A percentile compares a stretch with the other conserved stretches of the same genome.
Conservation (phyloP, 2,329 filamentous ascomycete species). For the Bipolaris zeicola region DNA sequence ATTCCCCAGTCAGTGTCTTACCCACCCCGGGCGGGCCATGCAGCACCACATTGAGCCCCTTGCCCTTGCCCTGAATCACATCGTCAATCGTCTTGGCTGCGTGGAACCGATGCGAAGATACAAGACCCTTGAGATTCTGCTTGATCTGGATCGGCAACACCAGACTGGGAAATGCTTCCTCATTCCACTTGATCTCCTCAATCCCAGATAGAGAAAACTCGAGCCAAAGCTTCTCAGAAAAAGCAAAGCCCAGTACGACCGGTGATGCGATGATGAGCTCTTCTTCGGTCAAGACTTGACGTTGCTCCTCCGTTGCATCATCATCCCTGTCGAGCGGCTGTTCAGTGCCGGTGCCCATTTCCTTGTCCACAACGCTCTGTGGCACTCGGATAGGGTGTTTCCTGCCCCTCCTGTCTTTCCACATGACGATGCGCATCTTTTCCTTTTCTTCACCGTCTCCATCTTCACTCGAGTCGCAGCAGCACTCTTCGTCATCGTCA, state of each 20-base stretch:
- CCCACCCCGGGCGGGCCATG: slow-evolving; percentile 75
- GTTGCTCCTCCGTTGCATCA: slow-evolving; percentile 24
- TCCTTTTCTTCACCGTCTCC: slow-evolving; percentile 54
- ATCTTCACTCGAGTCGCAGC: slow-evolving; percentile 26
- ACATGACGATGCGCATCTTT: slow-evolving; percentile 48
- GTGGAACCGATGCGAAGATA: slow-evolving; percentile 83
- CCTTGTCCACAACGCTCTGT: slow-evolving; percentile 34
- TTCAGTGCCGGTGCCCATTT: slow-evolving; percentile 54
- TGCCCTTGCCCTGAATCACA: slow-evolving; percentile 60
- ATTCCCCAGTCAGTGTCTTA: slow-evolving; percentile 86
- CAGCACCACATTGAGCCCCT: background rate
- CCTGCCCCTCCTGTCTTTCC: slow-evolving; percentile 57
- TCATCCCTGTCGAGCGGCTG: slow-evolving; percentile 55
- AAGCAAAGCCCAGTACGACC: slow-evolving; percentile 84
- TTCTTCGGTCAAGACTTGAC: slow-evolving; percentile 74
- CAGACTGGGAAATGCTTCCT: slow-evolving; percentile 78
- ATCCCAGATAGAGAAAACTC: slow-evolving; percentile 83
- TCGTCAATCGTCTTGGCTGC: slow-evolving; percentile 81
- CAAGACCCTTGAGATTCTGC: slow-evolving; percentile 74
- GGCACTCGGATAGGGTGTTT: slow-evolving; percentile 60
- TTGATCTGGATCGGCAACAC: slow-evolving; percentile 71
- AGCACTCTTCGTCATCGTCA: slow-evolving; percentile 49
- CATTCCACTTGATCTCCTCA: slow-evolving; percentile 82
- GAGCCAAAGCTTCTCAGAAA: slow-evolving; percentile 87
- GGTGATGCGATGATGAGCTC: slow-evolving; percentile 84